phyloP scores from a whole-genome alignment of 768 basidiomycete genomes.

The Lactarius sanguifluus region DNA sequence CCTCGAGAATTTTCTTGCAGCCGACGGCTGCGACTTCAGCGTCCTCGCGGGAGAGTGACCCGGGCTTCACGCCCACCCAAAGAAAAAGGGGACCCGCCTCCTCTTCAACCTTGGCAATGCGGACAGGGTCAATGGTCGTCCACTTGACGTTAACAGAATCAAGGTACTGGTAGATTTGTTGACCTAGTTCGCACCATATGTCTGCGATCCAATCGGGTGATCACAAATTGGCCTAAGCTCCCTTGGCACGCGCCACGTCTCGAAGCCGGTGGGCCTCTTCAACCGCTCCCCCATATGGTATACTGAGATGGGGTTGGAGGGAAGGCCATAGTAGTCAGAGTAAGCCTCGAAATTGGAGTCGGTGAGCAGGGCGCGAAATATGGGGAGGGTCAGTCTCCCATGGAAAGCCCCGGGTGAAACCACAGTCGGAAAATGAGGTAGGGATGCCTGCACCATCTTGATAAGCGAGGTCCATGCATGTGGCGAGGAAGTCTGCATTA shows the following conservation, averaged over 20 bases:
- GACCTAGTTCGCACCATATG: constrained; percentile 33
- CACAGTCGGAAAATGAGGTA: too few relatives aligned
- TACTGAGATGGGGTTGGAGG: constrained; percentile 6
- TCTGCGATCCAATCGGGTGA: constrained; percentile 35
- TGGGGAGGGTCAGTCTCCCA: too few relatives aligned
- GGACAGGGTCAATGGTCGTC: constrained; percentile 37
- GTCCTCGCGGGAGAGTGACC: constrained; percentile 28
- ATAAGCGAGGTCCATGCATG: too few relatives aligned
- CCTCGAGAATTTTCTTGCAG: constrained; percentile 34
- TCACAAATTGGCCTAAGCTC: constrained; percentile 35
- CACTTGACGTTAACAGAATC: constrained; percentile 35
- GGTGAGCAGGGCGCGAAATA: too few relatives aligned
- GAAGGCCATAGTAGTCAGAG: constrained; percentile 13
- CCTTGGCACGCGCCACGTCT: constrained; percentile 16
- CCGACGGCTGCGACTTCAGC: constrained; percentile 34
- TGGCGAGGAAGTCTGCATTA: too few relatives aligned
- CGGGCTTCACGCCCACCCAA: constrained; percentile 38
- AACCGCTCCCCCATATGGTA: neutral
- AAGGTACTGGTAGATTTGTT: constrained; percentile 32
- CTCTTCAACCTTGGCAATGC: constrained; percentile 35
- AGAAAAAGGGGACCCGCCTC: constrained; percentile 32
- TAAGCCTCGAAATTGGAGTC: too few relatives aligned
- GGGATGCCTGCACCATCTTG: too few relatives aligned
- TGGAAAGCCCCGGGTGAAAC: too few relatives aligned
- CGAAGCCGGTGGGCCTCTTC: neutral